Evolutionary conservation across 2,329 filamentous ascomycete species (phyloP).

Genomic region (Aureobasidium zeae): DNA sequence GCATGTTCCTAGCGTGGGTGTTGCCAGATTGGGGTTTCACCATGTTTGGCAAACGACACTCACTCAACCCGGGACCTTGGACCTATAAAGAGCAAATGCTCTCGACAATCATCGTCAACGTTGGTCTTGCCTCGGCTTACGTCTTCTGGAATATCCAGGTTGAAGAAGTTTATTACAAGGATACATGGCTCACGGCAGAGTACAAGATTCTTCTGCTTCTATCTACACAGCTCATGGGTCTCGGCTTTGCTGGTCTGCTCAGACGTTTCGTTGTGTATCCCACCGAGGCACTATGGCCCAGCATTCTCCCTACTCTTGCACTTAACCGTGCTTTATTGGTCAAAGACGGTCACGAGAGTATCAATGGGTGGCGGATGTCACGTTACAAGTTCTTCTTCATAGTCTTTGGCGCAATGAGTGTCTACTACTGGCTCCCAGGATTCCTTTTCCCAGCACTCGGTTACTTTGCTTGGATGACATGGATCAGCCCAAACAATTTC

Average conservation of each 20-base stretch:
- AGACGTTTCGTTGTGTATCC: constrained; percentile 72
- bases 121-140: constrained; percentile 19
- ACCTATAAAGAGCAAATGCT: constrained; percentile 51
- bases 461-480: constrained; percentile 81
- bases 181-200: constrained; percentile 62
- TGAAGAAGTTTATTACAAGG: constrained; percentile 73
- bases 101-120: constrained; percentile 29
- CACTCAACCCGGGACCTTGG: constrained; percentile 40
- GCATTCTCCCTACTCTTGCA: constrained; percentile 74
- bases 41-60: constrained; percentile 16
- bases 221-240: constrained; percentile 80
- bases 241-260: constrained; percentile 73
- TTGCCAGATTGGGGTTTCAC: constrained; percentile 45
- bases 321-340: constrained; percentile 67
- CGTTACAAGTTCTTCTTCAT: constrained; percentile 66
- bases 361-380: constrained; percentile 73
- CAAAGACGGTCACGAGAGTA: constrained; percentile 54
- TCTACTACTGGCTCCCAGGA: constrained; percentile 78
- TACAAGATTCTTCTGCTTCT: constrained; percentile 81
- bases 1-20: constrained; percentile 65
- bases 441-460: constrained; percentile 73
- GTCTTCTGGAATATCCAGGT: constrained; percentile 58
- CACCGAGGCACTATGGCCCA: constrained; percentile 84
- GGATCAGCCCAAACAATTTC: constrained; percentile 66
- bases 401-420: constrained; percentile 59